Evolutionary conservation across 495 filamentous ascomycete genomes (phyloP).

Genomic region (Trichoderma asperelloides): DNA sequence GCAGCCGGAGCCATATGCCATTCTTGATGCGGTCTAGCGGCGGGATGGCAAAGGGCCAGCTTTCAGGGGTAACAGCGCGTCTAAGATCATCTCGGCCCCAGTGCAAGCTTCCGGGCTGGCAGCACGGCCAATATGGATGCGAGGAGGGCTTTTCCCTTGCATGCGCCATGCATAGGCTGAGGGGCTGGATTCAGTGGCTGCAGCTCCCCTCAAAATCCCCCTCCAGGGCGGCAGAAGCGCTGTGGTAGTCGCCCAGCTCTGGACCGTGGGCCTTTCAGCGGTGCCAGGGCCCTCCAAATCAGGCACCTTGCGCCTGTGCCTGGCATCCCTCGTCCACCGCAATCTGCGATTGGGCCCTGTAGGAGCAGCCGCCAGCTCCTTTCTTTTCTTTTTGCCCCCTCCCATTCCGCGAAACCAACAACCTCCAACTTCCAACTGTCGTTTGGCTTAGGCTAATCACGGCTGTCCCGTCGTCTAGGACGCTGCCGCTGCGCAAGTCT

Average conservation of each 20-base stretch:
- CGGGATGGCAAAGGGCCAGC: background rate
- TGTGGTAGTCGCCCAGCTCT: background rate
- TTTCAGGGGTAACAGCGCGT: constrained; percentile 3
- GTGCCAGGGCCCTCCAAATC: background rate
- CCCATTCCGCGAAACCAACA: background rate
- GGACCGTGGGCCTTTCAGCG: background rate
- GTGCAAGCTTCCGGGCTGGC: background rate
- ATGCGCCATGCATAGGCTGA: background rate
- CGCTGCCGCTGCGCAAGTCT: constrained; percentile 1
- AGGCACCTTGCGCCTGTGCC: constrained; percentile 1
- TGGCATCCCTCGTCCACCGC: background rate
- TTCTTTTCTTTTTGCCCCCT: background rate
- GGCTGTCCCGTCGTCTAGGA: constrained; percentile 2
- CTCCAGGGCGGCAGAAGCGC: background rate
- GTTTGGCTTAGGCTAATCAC: constrained; percentile 3
- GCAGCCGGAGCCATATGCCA: background rate
- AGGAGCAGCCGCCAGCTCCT: background rate
- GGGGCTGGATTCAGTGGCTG: background rate
- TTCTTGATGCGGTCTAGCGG: background rate
- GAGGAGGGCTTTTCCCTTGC: background rate
- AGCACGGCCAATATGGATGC: background rate
- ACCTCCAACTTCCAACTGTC: background rate
- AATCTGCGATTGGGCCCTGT: constrained; percentile 6
- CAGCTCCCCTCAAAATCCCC: background rate
- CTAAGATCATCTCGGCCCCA: background rate